phyloP scores from a whole-genome alignment of 768 basidiomycete species.

The Collybia mongolica region DNA sequence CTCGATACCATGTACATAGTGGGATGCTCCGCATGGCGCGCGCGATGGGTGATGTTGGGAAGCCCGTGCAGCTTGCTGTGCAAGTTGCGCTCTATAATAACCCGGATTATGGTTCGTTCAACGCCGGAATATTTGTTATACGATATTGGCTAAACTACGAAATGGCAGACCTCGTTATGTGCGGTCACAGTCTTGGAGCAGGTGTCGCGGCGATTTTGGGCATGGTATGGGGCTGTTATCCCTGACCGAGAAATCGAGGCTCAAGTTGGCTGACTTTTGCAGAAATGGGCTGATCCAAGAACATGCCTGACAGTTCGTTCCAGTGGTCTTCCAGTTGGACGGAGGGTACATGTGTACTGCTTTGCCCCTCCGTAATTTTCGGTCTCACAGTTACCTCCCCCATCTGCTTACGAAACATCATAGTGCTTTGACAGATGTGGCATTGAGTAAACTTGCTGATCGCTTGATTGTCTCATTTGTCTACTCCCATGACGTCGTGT shows the following conservation, averaged over 20 bases:
- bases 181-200: constrained; percentile 83
- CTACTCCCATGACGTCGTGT: constrained; percentile 80
- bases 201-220: constrained; percentile 77
- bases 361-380: constrained; percentile 73
- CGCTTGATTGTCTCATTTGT: constrained; percentile 75
- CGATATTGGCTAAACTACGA: background rate
- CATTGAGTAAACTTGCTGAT: constrained; percentile 56
- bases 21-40: constrained; percentile 81
- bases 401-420: background rate
- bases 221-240: constrained; percentile 45
- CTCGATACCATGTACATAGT: constrained; percentile 65
- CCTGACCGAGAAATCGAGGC: background rate
- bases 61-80: constrained; percentile 76
- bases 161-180: constrained; percentile 62
- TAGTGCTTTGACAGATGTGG: constrained; percentile 63
- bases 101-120: constrained; percentile 63
- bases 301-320: constrained; percentile 69
- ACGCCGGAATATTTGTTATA: background rate
- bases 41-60: constrained; percentile 74
- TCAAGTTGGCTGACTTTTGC: constrained; percentile 5
- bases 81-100: constrained; percentile 67
- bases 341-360: constrained; percentile 72
- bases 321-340: constrained; percentile 66
- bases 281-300: constrained; percentile 87
- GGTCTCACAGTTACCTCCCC: background rate